phyloP scores from a whole-genome alignment of 768 basidiomycete genomes.

The Sporobolomyces roseus region DNA sequence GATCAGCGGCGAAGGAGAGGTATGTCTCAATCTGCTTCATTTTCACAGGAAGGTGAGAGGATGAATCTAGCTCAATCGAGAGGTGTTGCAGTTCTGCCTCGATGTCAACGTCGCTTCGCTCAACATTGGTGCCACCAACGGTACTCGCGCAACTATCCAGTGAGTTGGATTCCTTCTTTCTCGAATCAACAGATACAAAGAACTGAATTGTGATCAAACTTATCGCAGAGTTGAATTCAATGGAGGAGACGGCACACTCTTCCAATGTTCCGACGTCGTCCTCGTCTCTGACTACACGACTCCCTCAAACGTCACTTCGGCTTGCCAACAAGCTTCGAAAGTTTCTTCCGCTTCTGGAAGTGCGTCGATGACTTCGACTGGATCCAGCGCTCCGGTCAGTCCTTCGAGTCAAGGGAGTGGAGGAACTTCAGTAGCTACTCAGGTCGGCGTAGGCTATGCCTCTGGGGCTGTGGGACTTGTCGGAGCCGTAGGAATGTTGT shows the following conservation, averaged over 20 bases:
- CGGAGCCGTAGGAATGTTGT: background rate
- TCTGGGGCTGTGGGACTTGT: background rate
- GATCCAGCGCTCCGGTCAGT: too few relatives aligned
- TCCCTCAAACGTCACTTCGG: conserved; percentile 51
- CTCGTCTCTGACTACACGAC: conserved; percentile 58
- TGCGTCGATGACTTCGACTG: background rate
- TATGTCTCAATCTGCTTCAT: background rate
- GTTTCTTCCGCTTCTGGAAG: background rate
- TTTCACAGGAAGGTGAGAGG: background rate
- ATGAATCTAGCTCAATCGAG: too few relatives aligned
- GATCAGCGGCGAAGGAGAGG: conserved; percentile 57
- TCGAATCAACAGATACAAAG: background rate
- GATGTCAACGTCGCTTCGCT: conserved; percentile 60
- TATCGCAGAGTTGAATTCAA: conserved; percentile 54
- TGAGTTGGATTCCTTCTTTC: background rate
- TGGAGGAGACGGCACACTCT: conserved; percentile 69
- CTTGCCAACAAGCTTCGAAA: background rate
- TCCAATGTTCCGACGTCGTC: conserved; percentile 76
- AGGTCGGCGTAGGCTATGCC: background rate
- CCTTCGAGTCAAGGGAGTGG: background rate
- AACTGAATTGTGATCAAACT: background rate
- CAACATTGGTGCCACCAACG: conserved; percentile 58
- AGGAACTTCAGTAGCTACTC: background rate
- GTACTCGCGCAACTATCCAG: conserved; percentile 71
- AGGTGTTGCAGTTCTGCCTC: conserved; percentile 62